Evolutionary conservation across 1,284 basidiomycete genomes (phyloP).

Genomic region (Meira miltonrushii): DNA sequence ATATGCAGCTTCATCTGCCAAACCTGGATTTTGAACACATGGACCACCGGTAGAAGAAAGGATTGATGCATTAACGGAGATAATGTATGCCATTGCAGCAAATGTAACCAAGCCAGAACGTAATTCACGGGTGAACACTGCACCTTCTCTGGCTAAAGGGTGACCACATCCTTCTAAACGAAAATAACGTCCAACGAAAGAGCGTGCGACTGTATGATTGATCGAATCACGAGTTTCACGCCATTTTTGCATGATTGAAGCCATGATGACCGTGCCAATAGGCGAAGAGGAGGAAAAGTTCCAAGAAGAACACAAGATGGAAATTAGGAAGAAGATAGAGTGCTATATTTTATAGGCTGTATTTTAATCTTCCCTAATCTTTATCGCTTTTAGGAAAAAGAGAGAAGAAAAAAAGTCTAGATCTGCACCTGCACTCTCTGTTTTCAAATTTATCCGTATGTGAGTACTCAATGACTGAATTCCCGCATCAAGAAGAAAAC

Average conservation of each 20-base stretch:
- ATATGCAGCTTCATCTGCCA: slow-evolving; percentile 46
- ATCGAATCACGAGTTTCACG: slow-evolving; percentile 10
- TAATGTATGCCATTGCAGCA: slow-evolving; percentile 55
- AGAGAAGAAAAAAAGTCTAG: no score
- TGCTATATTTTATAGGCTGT: no score
- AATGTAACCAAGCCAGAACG: slow-evolving; percentile 49
- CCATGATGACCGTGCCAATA: not conserved
- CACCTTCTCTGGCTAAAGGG: slow-evolving; percentile 67
- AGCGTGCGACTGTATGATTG: slow-evolving; percentile 61
- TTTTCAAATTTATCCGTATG: no score
- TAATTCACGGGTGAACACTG: slow-evolving; percentile 60
- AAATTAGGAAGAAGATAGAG: no score
- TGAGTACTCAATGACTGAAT: no score
- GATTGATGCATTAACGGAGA: slow-evolving; percentile 62
- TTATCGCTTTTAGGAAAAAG: no score
- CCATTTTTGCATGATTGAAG: not conserved
- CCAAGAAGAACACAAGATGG: no score
- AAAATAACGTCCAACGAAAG: slow-evolving; percentile 73
- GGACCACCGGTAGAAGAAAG: slow-evolving; percentile 72
- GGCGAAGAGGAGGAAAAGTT: not conserved
- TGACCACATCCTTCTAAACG: slow-evolving; percentile 76
- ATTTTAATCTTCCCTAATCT: no score
- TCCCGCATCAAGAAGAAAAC: no score
- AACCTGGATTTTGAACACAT: slow-evolving; percentile 55
- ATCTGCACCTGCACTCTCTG: no score